Percentiles rank a stretch among this genome's conserved stretches.
These are phyloP conservation scores for Dacryopinax spathularia DNA, from an alignment of 768 basidiomycete species.

Conservation along the genomic window DNA sequence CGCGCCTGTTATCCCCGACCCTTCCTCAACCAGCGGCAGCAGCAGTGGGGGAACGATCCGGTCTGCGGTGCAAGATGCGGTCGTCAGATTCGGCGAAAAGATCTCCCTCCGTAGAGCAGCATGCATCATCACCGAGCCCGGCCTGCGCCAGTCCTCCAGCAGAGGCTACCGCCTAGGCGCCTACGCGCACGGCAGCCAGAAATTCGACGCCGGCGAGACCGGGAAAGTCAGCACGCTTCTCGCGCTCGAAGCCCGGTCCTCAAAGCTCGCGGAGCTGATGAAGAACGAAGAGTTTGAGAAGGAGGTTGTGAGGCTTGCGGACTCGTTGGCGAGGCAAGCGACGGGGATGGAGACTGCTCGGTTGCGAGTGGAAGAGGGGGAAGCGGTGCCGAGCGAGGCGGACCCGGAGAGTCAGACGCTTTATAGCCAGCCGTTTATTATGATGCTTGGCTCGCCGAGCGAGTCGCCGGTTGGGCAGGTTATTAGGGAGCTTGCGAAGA, in stretches of 20 bases:
- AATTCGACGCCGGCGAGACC: constrained; percentile 24
- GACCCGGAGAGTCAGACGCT: too few species aligned
- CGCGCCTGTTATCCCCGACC: constrained; percentile 47
- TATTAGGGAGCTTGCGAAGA: too few species aligned
- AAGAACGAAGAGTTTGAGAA: constrained; percentile 35
- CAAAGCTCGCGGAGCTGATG: constrained; percentile 32
- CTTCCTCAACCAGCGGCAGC: constrained; percentile 28
- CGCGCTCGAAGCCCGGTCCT: constrained; percentile 24
- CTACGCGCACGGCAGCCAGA: constrained; percentile 47
- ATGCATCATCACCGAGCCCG: constrained; percentile 27
- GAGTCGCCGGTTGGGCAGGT: constrained; percentile 25
- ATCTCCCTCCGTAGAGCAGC: constrained; percentile 51
- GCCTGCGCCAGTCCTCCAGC: constrained; percentile 23
- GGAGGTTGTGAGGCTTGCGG: constrained; percentile 51
- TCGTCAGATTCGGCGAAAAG: constrained; percentile 70
- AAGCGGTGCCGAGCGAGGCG: constrained; percentile 16
- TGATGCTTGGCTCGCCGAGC: constrained; percentile 15
- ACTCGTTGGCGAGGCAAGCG: constrained; percentile 70
- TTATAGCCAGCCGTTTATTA: constrained; percentile 58
- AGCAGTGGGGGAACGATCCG: constrained; percentile 27
- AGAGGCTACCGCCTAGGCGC: constrained; percentile 36
- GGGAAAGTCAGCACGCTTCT: constrained; percentile 5
- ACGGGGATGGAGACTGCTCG: constrained; percentile 61
- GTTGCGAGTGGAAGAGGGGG: constrained; percentile 26
- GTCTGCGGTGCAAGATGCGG: constrained; percentile 49